phyloP scores from a whole-genome alignment of 139 green algal species.

The Microglena sp. region DNA sequence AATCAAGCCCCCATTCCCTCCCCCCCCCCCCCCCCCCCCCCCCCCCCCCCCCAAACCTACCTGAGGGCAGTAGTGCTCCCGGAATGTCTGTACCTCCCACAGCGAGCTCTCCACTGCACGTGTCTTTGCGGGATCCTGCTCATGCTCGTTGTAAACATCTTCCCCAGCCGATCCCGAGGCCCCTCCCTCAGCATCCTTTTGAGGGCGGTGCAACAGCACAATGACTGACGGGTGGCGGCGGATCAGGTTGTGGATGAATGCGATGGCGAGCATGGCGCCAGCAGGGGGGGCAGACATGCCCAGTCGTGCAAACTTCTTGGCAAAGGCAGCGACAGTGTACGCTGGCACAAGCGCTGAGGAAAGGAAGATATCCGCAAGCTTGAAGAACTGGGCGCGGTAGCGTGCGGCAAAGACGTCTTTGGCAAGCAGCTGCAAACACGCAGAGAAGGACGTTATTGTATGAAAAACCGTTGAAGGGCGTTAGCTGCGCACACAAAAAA shows the following conservation, averaged over 20 bases:
- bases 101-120: constrained; percentile 81
- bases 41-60: constrained; percentile 25
- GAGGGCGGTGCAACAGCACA: constrained; percentile 55
- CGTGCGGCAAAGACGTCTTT: constrained; percentile 17
- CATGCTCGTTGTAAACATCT: constrained; percentile 15
- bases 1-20: not conserved
- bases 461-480: too few relatives aligned
- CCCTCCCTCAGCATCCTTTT: not conserved
- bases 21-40: not conserved
- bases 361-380: constrained; percentile 86
- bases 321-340: constrained; percentile 90
- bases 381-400: constrained; percentile 61
- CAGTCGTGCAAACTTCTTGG: constrained; percentile 82
- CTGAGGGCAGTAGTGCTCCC: constrained; percentile 72
- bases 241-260: constrained; percentile 93
- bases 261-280: constrained; percentile 66
- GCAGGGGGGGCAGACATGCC: constrained; percentile 58
- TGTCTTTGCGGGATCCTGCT: constrained; percentile 59
- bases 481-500: not conserved
- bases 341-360: constrained; percentile 80
- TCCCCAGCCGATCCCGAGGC: not conserved
- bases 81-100: constrained; percentile 85
- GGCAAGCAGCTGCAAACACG: too few relatives aligned
- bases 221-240: constrained; percentile 78
- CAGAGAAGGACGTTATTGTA: not conserved